Percentiles rank a stretch among this genome's conserved stretches.
These are phyloP conservation scores for Penicillium fuscoglaucum DNA, from an alignment of 2,329 filamentous ascomycete genomes.

Conservation along the genomic window DNA sequence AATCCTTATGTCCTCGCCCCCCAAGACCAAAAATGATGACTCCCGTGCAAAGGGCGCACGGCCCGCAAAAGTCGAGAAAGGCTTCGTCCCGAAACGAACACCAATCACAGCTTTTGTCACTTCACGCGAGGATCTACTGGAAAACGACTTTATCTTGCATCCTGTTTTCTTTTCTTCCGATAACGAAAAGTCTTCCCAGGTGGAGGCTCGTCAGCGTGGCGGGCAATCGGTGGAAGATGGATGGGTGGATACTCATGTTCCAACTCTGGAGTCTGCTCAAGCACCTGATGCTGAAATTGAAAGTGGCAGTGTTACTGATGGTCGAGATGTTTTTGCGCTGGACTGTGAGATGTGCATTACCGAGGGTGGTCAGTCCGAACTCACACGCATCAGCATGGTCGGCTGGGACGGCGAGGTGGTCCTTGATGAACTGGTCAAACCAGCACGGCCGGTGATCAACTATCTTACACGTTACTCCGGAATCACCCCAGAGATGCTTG, in stretches of 20 bases:
- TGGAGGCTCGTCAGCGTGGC: constrained; percentile 53
- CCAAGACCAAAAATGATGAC: constrained; percentile 66
- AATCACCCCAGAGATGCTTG: constrained; percentile 83
- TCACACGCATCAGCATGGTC: constrained; percentile 85
- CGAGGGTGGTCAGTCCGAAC: constrained; percentile 72
- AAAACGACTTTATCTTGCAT: constrained; percentile 83
- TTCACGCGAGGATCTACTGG: constrained; percentile 69
- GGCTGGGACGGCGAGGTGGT: constrained; percentile 80
- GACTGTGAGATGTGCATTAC: constrained; percentile 99
- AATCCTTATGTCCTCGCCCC: constrained; percentile 73
- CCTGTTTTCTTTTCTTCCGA: constrained; percentile 67
- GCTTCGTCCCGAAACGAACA: constrained; percentile 73
- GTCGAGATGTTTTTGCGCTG: constrained; percentile 74
- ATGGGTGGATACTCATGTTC: constrained; percentile 79
- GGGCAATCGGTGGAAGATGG: constrained; percentile 59
- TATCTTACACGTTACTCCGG: constrained; percentile 91
- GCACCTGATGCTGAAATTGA: constrained; percentile 71
- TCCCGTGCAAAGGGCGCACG: constrained; percentile 53
- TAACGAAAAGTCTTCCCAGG: constrained; percentile 56
- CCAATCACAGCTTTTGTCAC: constrained; percentile 79
- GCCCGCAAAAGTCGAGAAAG: constrained; percentile 62
- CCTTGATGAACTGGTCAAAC: constrained; percentile 90
- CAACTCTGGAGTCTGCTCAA: constrained; percentile 64
- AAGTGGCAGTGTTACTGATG: constrained; percentile 78
- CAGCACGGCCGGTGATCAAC: constrained; percentile 80